Conservation (phyloP, 768 basidiomycete genomes). For the Daedalea quercina region DNA sequence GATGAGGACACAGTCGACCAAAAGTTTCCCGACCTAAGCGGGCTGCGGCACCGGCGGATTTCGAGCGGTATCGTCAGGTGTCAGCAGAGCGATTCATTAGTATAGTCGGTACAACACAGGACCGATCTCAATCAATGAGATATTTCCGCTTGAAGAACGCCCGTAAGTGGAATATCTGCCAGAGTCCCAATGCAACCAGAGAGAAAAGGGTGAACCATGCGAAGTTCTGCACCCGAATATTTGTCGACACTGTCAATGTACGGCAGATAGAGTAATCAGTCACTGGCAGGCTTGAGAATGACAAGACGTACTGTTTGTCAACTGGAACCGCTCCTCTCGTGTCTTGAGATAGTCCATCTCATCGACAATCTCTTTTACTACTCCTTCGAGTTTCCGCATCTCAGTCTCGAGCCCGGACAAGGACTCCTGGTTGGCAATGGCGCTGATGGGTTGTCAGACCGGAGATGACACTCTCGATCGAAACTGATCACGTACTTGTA, state of each 20-base stretch:
- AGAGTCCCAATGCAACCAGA: slow-evolving; percentile 74
- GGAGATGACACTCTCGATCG: too few relatives aligned
- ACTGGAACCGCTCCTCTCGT: slow-evolving; percentile 83
- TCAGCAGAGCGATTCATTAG: not conserved
- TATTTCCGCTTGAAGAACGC: slow-evolving; percentile 96
- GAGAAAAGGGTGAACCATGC: slow-evolving; percentile 82
- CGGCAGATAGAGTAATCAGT: not conserved
- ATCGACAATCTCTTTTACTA: slow-evolving; percentile 91
- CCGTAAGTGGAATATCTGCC: slow-evolving; percentile 94
- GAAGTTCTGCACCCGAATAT: slow-evolving; percentile 86
- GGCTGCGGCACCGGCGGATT: too few relatives aligned
- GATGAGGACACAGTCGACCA: too few relatives aligned
- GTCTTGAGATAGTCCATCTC: slow-evolving; percentile 88
- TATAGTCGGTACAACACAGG: not conserved
- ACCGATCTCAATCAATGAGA: slow-evolving; percentile 55
- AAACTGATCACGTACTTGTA: slow-evolving; percentile 92
- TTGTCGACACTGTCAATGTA: slow-evolving; percentile 70
- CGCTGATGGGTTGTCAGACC: slow-evolving; percentile 41
- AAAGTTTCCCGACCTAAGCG: too few relatives aligned
- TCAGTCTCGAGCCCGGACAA: slow-evolving; percentile 94
- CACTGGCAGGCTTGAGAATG: not conserved
- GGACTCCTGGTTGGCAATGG: slow-evolving; percentile 97
- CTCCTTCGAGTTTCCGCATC: slow-evolving; percentile 94
- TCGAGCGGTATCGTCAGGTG: too few relatives aligned
- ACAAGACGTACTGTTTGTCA: slow-evolving; percentile 70